Base-by-base conservation (phyloP, 2,329 filamentous ascomycete species). In the Calonectria hawksworthii region DNA sequence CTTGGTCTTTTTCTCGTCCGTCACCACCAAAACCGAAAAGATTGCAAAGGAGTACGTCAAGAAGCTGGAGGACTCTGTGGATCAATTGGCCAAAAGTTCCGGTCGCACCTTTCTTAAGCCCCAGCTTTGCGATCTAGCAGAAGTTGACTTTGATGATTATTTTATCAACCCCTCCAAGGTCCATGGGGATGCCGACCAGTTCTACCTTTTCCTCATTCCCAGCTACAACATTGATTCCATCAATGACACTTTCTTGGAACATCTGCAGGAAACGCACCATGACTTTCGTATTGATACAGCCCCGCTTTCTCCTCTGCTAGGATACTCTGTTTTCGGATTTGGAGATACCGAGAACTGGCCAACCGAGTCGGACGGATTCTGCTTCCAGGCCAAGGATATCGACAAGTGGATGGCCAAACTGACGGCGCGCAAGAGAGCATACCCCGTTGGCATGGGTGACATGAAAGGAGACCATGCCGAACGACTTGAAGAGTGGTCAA, bases 351-450 rank as follows among this genome's bases (percentile, higher is more conserved):
- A 98, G 83, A 95, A 94, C 73, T 99, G 97, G 96, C 95, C 96
- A 0, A 95, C 94, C 0, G 96, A 98, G 85, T 92, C 93, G 74
- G 94, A 97, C 79, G 96, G 96, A 0, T 99, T 96, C 86, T 98
- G 96, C 83, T 96, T 95, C 76, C 96, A 99, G 83, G 96, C 96
- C 1, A 94, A 93, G 81, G 93, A 98, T 79, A 89, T 98, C 4
- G 96, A 99, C 83, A 96, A 93, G 83, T 99, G 97, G 96, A 95
- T 99, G 94, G 96, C 96, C n/a, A 98, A 96, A 83, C 86, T 99
- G 81, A 98, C 96, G 0, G 93, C 92, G 2, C 91, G 94, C 75
- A 98, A 96, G 86, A 90, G 96, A 82, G 96, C 95, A 0, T 99
- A 94, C 80, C 96, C 96, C 0, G 88, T 99, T 9, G 97, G 97